These are phyloP conservation scores for Yueomyces sp. DNA, from an alignment of 805 yeast genomes.

Conservation along the genomic window DNA sequence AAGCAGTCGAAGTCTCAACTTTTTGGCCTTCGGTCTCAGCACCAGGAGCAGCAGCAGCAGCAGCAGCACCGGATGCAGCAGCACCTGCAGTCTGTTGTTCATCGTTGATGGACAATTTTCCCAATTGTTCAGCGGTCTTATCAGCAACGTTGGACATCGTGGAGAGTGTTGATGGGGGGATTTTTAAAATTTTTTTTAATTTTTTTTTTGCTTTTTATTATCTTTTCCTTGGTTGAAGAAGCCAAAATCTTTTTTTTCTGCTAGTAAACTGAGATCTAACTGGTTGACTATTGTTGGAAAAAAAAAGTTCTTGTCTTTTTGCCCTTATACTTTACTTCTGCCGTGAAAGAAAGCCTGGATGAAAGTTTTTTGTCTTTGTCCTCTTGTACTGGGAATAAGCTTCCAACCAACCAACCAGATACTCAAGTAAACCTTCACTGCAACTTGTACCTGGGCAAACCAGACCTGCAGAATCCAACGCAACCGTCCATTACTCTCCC, in stretches of 20 bases:
- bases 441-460: too few relatives aligned
- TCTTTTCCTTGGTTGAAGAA: neutral
- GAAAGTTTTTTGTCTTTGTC: slow-evolving; percentile 3
- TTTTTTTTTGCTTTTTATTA: slow-evolving; percentile 1
- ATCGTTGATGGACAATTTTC: slow-evolving; percentile 22
- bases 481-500: too few relatives aligned
- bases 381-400: too few relatives aligned
- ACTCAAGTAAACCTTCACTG: too few relatives aligned
- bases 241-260: neutral
- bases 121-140: slow-evolving; percentile 25
- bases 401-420: too few relatives aligned
- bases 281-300: neutral
- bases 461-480: too few relatives aligned
- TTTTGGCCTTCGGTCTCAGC: slow-evolving; percentile 9
- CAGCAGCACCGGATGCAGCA: slow-evolving; percentile 12
- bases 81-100: slow-evolving; percentile 19
- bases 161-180: neutral
- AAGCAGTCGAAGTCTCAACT: slow-evolving; percentile 50
- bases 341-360: slow-evolving; percentile 5
- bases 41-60: slow-evolving; percentile 15
- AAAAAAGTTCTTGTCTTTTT: slow-evolving; percentile 2
- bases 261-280: neutral
- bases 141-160: slow-evolving; percentile 27
- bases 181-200: neutral
- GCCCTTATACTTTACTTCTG: slow-evolving; percentile 7